Evolutionary conservation across 495 filamentous ascomycete species (phyloP), one percentile per base, ranked within the genome.

Genomic region (Extremus antarcticus): DNA sequence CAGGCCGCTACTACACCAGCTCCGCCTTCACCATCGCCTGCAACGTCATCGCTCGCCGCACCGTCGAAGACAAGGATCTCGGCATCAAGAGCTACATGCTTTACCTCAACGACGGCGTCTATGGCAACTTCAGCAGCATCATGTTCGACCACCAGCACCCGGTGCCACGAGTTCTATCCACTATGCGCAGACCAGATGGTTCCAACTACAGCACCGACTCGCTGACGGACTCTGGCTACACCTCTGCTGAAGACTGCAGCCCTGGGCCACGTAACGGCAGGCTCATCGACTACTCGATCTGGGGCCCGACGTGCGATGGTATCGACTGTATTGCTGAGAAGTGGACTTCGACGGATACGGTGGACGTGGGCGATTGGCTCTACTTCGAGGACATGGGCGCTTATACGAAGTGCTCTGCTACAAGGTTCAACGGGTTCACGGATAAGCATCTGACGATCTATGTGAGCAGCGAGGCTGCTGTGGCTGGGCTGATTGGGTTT

Each of bases 381-480:
- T 97, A 92, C 70, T 99, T 97, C 65, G 88, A 94, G 73, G 81
- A 95, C 38, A 99, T 99, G 92, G 92, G 92, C 29, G 92, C 92
- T 51, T 99, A 99, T 69, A 95, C 92, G 62, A 90, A 84, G 75
- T 95, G 89, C 76, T 96, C 89, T 41, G 90, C 92, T 59, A 97
- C 92, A 53, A 81, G 82, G 53, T 99, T 99, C 86, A 99, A 99
- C 65, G 92, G 92, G n/a, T 97, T 96, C 72, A 85, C 82, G 47
- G 85, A 97, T 69, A 79, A 82, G 62, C 91, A 97, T 64, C 85
- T 95, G 63, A 85, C 92, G 59, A 82, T 96, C 63, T 97, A 96
- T 66, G 83, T 96, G 57, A 91, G 84, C 57, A 95, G 88, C 70
- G 92, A 98, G 78, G 76, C 84, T 7, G 41, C 7, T 7, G 41